Evolutionary conservation across 2,329 filamentous ascomycete species (phyloP).

Genomic region (Fusarium sp.): DNA sequence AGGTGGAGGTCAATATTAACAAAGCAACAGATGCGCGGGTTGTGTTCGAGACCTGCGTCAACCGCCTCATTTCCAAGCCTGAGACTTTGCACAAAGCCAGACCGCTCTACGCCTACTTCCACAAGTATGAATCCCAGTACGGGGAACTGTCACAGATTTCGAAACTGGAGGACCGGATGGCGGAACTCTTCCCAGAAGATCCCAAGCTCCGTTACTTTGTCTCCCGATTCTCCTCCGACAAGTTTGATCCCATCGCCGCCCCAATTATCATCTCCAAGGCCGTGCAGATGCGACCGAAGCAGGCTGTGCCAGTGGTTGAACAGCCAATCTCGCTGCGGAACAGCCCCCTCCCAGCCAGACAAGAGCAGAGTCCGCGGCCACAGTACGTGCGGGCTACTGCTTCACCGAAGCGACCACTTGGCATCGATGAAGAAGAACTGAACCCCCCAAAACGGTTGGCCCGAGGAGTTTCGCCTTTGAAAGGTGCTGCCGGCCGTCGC

Average conservation of each 20-base stretch:
- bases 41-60: slow-evolving; percentile 95
- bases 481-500: slow-evolving; percentile 88
- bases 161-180: slow-evolving; percentile 93
- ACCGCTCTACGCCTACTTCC: slow-evolving; percentile 90
- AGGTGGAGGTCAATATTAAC: slow-evolving; percentile 33
- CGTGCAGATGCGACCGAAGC: slow-evolving; percentile 81
- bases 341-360: slow-evolving; percentile 59
- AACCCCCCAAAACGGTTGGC: slow-evolving; percentile 88
- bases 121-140: slow-evolving; percentile 95
- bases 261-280: slow-evolving; percentile 87
- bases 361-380: slow-evolving; percentile 63
- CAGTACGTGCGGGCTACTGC: slow-evolving; percentile 65
- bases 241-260: slow-evolving; percentile 87
- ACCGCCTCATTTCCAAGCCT: slow-evolving; percentile 83
- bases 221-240: slow-evolving; percentile 78
- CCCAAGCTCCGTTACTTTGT: slow-evolving; percentile 82
- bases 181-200: slow-evolving; percentile 92
- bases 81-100: slow-evolving; percentile 84
- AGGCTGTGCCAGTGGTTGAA: slow-evolving; percentile 69
- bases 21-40: slow-evolving; percentile 83
- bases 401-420: slow-evolving; percentile 75
- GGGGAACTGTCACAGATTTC: slow-evolving; percentile 93
- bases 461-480: slow-evolving; percentile 92
- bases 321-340: slow-evolving; percentile 62
- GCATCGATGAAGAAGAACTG: slow-evolving; percentile 79